phyloP scores from a whole-genome alignment of 2,329 filamentous ascomycete species.

The Arachnopeziza araneosa region DNA sequence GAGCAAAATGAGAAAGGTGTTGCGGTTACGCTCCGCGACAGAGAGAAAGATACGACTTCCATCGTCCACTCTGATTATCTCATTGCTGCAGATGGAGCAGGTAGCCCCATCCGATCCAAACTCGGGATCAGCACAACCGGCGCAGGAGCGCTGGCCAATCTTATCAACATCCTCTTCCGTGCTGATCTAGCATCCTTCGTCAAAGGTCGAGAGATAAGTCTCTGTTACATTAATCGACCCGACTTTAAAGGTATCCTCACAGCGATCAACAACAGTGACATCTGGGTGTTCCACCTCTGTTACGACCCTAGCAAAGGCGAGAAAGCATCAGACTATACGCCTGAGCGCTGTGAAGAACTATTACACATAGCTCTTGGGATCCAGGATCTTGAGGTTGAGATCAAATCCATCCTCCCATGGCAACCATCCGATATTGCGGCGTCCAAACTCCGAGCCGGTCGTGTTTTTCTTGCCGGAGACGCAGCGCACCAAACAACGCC shows the following conservation, averaged over 20 bases:
- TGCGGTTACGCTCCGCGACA: conserved; percentile 21
- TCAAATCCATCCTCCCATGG: conserved; percentile 33
- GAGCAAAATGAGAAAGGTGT: conserved; percentile 26
- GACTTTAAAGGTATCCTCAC: conserved; percentile 18
- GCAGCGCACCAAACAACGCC: conserved; percentile 44
- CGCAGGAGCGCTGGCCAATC: conserved; percentile 27
- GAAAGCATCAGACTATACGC: conserved; percentile 15
- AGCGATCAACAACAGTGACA: conserved; percentile 25
- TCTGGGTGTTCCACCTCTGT: conserved; percentile 27
- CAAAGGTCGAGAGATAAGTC: conserved; percentile 28
- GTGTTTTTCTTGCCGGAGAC: conserved; percentile 42
- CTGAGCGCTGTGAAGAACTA: conserved; percentile 18
- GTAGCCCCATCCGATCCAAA: conserved; percentile 25
- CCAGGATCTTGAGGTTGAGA: conserved; percentile 26
- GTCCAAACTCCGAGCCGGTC: conserved; percentile 23
- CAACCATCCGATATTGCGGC: conserved; percentile 29
- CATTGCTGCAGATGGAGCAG: conserved; percentile 35
- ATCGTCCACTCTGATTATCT: conserved; percentile 32
- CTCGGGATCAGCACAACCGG: conserved; percentile 29
- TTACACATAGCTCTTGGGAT: conserved; percentile 30
- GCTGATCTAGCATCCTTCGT: conserved; percentile 28
- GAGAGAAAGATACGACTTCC: conserved; percentile 1
- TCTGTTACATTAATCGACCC: conserved; percentile 29
- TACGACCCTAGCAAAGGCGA: conserved; percentile 22
- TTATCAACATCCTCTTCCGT: conserved; percentile 34